Evolutionary conservation across 2,329 filamentous ascomycete species (phyloP).

Genomic region (Cercospora sp.): DNA sequence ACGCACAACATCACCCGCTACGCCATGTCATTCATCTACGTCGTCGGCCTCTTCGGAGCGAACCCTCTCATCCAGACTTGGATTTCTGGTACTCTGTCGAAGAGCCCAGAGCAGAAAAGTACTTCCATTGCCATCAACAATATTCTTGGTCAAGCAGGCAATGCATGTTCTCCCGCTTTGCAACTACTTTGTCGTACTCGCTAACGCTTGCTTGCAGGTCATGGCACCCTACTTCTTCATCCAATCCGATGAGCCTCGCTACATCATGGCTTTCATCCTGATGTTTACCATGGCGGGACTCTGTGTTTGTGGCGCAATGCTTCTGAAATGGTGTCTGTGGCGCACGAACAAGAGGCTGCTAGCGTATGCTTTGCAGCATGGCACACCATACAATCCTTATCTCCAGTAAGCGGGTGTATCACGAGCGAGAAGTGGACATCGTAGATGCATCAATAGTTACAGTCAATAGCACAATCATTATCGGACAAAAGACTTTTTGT

Average conservation of each 20-base stretch:
- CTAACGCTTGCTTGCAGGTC: neutral
- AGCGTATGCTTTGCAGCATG: neutral
- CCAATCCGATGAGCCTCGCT: neutral
- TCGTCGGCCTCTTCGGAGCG: neutral
- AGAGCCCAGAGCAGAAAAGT: neutral
- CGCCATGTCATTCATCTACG: conserved; percentile 60
- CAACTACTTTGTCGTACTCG: too few relatives aligned
- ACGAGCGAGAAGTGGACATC: neutral
- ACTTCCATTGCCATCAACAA: neutral
- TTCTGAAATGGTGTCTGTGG: neutral
- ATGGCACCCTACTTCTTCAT: neutral
- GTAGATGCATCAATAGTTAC: too few relatives aligned
- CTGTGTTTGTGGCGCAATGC: neutral
- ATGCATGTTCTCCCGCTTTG: neutral
- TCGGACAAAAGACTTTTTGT: neutral
- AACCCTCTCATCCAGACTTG: neutral
- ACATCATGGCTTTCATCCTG: neutral
- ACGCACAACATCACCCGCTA: conserved; percentile 55
- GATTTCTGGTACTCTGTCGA: neutral
- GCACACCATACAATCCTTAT: neutral
- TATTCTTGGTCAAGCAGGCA: neutral
- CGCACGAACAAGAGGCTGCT: neutral
- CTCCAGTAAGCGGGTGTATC: neutral
- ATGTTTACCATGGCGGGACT: neutral
- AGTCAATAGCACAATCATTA: neutral